These are phyloP conservation scores for Danielozyma ontarioensis DNA, from an alignment of 805 yeast genomes.

Conservation along the genomic window DNA sequence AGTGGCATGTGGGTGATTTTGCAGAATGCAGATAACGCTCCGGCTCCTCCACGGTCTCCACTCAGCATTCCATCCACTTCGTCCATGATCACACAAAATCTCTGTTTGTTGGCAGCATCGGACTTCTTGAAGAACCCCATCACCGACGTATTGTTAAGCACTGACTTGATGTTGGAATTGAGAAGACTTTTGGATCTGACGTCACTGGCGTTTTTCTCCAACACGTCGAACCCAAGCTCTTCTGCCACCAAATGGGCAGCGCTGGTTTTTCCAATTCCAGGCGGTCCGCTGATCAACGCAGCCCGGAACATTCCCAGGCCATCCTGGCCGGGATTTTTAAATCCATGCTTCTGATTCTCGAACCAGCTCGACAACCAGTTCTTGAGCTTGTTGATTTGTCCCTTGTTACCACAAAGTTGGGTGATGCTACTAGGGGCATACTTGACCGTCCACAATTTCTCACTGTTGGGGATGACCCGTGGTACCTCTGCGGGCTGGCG, in stretches of 20 bases:
- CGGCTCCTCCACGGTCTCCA: constrained; percentile 98
- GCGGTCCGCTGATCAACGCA: constrained; percentile 81
- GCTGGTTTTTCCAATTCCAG: constrained; percentile 81
- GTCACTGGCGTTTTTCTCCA: constrained; percentile 83
- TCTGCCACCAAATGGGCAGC: constrained; percentile 74
- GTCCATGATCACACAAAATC: constrained; percentile 88
- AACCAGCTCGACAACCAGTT: constrained; percentile 82
- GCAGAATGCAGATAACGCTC: constrained; percentile 85
- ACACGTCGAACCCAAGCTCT: constrained; percentile 62
- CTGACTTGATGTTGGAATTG: constrained; percentile 61
- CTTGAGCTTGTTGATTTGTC: constrained; percentile 58
- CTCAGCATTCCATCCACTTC: constrained; percentile 99
- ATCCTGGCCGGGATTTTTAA: constrained; percentile 54
- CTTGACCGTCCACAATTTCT: constrained; percentile 85
- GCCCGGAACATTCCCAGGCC: constrained; percentile 74
- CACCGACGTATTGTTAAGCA: constrained; percentile 77
- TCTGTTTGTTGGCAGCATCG: constrained; percentile 41
- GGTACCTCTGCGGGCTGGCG: constrained; percentile 10
- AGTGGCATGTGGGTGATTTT: constrained; percentile 82
- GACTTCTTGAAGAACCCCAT: constrained; percentile 61
- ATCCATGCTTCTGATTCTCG: constrained; percentile 46
- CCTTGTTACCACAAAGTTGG: constrained; percentile 83
- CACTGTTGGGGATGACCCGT: constrained; percentile 43
- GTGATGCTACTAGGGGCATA: constrained; percentile 76
- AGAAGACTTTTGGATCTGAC: constrained; percentile 80